Conservation (phyloP, 225 moss, liverwort and hornwort genomes). For the Lunularia cruciata region DNA sequence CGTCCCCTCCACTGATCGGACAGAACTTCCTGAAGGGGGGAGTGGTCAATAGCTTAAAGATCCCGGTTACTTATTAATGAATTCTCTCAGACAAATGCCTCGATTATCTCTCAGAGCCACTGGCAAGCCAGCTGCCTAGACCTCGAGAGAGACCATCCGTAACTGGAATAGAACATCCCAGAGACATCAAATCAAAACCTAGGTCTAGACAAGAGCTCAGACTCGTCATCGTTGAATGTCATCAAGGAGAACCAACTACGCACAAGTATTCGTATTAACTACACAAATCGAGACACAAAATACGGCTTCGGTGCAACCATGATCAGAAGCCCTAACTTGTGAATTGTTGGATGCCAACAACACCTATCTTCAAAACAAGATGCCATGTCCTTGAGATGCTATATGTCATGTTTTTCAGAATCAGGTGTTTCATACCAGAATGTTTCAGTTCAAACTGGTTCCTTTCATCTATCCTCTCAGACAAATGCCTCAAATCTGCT, state of each 20-base stretch:
- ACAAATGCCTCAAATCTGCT: conserved; percentile 18
- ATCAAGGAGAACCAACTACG: too few relatives aligned
- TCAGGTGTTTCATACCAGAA: too few relatives aligned
- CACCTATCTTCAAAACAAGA: neutral
- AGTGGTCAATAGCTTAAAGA: too few relatives aligned
- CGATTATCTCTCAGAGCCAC: neutral
- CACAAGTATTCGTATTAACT: too few relatives aligned
- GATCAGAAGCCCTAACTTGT: neutral
- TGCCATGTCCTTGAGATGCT: neutral
- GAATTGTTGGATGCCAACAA: neutral
- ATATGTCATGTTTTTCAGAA: neutral
- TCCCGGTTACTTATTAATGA: too few relatives aligned
- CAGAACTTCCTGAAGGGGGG: too few relatives aligned
- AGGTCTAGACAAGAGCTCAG: conserved; percentile 1
- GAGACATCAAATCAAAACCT: neutral
- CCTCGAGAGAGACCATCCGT: neutral
- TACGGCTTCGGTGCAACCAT: too few relatives aligned
- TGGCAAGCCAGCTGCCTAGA: conserved; percentile 8
- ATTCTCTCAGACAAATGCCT: too few relatives aligned
- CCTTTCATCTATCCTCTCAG: too few relatives aligned
- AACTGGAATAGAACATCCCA: neutral
- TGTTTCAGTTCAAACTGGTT: too few relatives aligned
- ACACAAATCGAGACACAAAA: too few relatives aligned
- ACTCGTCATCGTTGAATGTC: neutral
- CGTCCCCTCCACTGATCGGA: too few relatives aligned